Evolutionary conservation across 2,329 filamentous ascomycete genomes (phyloP), one percentile per base, ranked within the genome.

Genomic region (Myriosclerotinia duriaeana): DNA sequence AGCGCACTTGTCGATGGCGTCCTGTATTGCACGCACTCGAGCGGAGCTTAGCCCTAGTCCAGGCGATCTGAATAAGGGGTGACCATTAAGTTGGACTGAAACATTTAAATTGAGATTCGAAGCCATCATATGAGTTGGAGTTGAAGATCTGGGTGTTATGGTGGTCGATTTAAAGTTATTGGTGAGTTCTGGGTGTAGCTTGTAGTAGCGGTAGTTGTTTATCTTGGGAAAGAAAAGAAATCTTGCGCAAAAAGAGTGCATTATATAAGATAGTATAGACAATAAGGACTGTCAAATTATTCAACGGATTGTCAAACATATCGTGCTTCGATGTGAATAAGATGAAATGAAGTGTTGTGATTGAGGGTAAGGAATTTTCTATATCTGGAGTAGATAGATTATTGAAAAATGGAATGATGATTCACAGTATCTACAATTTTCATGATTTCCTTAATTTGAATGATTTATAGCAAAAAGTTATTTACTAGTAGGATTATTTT

Each of bases 181-280:
- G 22, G 20, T 22, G 12, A 12, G 3, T 48, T 12, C 1, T n/a
- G 34, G 17, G 3, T n/a, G 17, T 8, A 8, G 9, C 11, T 20
- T 20, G 15, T 34, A 34, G 9, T 34, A 11, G 15, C 34, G 5
- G 30, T 36, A 20, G 52, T 48, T 36, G 30, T 22, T 48, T 12
- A 12, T 14, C 11, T 17, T 38, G 14, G 8, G 42, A 26, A 22
- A 26, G 3, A 20, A 34, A 5, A 9, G 15, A 22, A 36, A 50
- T 3, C n/a, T 2, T 54, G 4, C 20, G 30, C 1, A 1, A 1
- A n/a, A 14, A 48, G 7, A 3, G 20, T 0, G 17, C 7, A 34
- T 60, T 50, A 48, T 38, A 48, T 60, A 15, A 22, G 12, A 12
- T 5, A 1, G 1, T 1, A 36, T 4, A 7, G 1, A 46, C 0